These are phyloP conservation scores for Suhomyces wounanorum DNA, from an alignment of 1,139 yeast genomes.

Conservation along the genomic window DNA sequence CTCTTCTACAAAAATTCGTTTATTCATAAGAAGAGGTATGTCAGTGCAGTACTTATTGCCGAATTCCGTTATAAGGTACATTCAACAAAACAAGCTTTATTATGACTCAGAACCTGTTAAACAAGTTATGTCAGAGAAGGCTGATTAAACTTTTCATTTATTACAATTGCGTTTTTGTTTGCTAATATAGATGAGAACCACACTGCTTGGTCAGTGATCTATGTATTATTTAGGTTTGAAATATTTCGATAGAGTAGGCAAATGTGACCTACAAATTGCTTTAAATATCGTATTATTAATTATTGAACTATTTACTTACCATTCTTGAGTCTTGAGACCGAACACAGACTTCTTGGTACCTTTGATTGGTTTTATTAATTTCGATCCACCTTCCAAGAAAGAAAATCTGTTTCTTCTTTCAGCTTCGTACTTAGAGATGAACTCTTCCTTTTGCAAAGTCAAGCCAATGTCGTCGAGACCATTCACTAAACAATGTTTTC, in stretches of 20 bases:
- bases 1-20: constrained; percentile 88
- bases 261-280: not conserved
- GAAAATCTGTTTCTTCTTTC: constrained; percentile 78
- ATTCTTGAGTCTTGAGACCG: constrained; percentile 76
- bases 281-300: not conserved
- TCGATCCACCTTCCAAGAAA: constrained; percentile 86
- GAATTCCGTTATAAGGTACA: constrained; percentile 90
- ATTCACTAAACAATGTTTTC: constrained; percentile 90
- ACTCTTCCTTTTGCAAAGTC: constrained; percentile 85
- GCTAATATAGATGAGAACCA: not conserved
- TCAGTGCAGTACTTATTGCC: constrained; percentile 94
- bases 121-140: constrained; percentile 70
- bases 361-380: constrained; percentile 61
- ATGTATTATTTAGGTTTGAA: not conserved
- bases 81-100: constrained; percentile 87
- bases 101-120: constrained; percentile 92
- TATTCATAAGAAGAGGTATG: constrained; percentile 93
- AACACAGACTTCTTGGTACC: constrained; percentile 70
- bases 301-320: constrained; percentile 42
- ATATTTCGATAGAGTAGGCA: not conserved
- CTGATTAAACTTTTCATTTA: constrained; percentile 27
- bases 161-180: not conserved
- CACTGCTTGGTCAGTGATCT: constrained; percentile 1
- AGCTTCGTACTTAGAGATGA: constrained; percentile 70
- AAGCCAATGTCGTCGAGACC: constrained; percentile 97